Evolutionary conservation across 73 alveolate species (phyloP).

Genomic region (Effrenium voratum): DNA sequence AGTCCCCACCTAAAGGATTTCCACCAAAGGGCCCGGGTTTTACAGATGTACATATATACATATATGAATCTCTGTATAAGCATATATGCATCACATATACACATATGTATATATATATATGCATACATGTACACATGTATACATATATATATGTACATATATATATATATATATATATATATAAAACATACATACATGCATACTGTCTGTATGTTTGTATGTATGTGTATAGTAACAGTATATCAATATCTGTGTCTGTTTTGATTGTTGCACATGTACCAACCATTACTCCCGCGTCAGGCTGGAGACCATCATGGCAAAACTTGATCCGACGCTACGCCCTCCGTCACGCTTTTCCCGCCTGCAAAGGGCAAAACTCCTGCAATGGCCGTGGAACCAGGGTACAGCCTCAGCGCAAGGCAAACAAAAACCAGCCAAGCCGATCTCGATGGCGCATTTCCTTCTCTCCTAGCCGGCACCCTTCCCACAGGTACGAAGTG

Average conservation of each 20-base stretch:
- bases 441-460: not conserved
- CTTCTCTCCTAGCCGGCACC: not conserved
- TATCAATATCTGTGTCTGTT: not conserved
- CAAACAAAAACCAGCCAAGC: not conserved
- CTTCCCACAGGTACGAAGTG: not conserved
- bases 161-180: not conserved
- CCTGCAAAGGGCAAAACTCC: slow-evolving; percentile 78
- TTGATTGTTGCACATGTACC: not conserved
- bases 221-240: not conserved
- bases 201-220: not conserved
- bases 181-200: not conserved
- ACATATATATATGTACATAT: not conserved
- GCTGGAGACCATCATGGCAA: not conserved
- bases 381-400: slow-evolving; percentile 54
- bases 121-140: not conserved
- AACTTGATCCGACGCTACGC: not conserved
- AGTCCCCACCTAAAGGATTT: too few species aligned
- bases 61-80: not conserved
- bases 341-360: slow-evolving; percentile 2
- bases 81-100: not conserved
- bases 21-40: too few species aligned
- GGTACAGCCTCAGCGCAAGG: slow-evolving; percentile 47
- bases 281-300: not conserved
- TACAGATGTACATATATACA: too few species aligned
- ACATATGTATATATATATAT: not conserved